A percentile compares a stretch with the other conserved stretches of the same genome.
Conservation (phyloP, 768 basidiomycete genomes). For the Tricholoma sp. region DNA sequence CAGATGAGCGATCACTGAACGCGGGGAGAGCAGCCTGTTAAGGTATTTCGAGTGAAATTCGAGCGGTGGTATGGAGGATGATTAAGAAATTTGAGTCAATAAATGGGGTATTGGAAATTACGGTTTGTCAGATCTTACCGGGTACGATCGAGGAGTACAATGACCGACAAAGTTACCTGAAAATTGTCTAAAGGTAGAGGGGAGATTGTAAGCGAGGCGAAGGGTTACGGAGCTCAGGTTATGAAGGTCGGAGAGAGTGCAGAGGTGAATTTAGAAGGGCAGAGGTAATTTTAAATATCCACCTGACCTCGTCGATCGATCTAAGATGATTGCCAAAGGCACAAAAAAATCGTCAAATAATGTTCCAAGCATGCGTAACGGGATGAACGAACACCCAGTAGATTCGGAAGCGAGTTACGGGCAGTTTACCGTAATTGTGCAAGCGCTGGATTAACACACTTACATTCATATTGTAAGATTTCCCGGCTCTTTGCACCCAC, state of each 20-base stretch:
- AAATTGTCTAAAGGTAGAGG: neutral
- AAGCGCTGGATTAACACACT: neutral
- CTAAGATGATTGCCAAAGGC: conserved; percentile 14
- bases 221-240: neutral
- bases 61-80: conserved; percentile 1
- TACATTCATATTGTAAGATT: neutral
- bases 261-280: neutral
- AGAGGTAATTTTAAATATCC: conserved; percentile 10
- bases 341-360: conserved; percentile 1
- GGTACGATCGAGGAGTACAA: conserved; percentile 18
- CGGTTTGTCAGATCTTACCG: conserved; percentile 17
- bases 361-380: neutral
- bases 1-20: too few relatives aligned
- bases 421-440: neutral
- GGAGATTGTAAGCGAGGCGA: neutral
- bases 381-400: neutral
- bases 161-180: neutral
- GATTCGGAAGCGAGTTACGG: neutral
- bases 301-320: conserved; percentile 18
- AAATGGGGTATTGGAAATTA: conserved; percentile 11
- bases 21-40: neutral
- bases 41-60: neutral
- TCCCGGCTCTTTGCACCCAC: neutral
- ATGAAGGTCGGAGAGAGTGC: conserved; percentile 1
- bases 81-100: conserved; percentile 11